Evolutionary conservation across 495 filamentous ascomycete species (phyloP), one percentile per base, ranked within the genome.

Genomic region (Lasiosphaeria ovina): DNA sequence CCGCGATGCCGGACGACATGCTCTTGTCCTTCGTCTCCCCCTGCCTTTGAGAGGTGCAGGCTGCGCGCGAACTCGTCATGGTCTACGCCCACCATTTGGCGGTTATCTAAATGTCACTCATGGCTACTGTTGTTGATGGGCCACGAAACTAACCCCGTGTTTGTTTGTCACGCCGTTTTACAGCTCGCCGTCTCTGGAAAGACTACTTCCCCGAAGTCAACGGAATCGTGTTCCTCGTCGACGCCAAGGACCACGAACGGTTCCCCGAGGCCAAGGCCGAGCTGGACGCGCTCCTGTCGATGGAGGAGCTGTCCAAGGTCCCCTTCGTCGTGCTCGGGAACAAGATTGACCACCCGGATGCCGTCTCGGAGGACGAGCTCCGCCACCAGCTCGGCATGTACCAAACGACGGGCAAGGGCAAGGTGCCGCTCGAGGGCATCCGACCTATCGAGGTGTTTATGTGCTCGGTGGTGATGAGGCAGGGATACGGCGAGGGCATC

Each of bases 171-270:
- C 24, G 24, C 24, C 24, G 24, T 24, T 24, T 16, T 35, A 44
- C 66, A 94, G 94, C 93, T 57, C 93, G 95, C 53, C 92, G 95
- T 67, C 85, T 98, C 62, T 98, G 94, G 93, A 93, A 93, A 69
- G 94, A 98, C 72, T 95, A 95, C 76, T 96, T 98, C 88, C 95
- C 94, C 72, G 94, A 98, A 83, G 94, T 98, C 51, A 92, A 86
- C 73, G 94, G 93, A 55, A 95, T 97, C 67, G 94, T 98, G 58
- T 98, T 97, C 83, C 88, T 97, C 55, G 92, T 98, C 64, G 95
- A 98, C 74, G 92, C 95, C 63, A 95, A 95, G 78, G 95, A 98
- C 77, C 87, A 89, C 76, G 92, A 97, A 76, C 90, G 94, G 60
- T 88, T 98, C 68, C 76, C 84, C 64, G 95, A 98, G 78, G 88